Evolutionary conservation across 371 early-diverging fungal genomes (phyloP).

Genomic region (Mortierella sp.): DNA sequence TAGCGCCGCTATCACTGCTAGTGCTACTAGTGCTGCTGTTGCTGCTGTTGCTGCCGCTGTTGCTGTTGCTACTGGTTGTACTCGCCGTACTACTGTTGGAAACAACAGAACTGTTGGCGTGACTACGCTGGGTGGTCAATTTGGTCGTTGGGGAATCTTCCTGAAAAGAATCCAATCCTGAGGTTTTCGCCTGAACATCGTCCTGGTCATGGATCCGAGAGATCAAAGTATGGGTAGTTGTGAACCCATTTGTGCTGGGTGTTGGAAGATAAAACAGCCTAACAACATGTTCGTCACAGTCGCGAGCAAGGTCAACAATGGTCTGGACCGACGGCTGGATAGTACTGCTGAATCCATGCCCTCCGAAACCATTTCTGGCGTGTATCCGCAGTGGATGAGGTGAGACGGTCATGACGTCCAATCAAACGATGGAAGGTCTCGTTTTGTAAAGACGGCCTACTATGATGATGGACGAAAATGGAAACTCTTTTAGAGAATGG

Average conservation of each 20-base stretch:
- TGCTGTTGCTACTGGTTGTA: slow-evolving; percentile 2
- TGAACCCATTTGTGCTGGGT: slow-evolving; percentile 42
- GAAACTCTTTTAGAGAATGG: background rate
- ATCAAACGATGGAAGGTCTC: background rate
- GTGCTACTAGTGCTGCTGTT: background rate
- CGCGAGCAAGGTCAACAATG: slow-evolving; percentile 35
- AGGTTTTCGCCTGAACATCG: too few relatives aligned
- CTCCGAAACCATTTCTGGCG: background rate
- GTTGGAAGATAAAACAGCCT: slow-evolving; percentile 47
- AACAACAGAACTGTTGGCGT: too few relatives aligned
- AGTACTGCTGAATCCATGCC: too few relatives aligned
- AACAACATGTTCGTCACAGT: slow-evolving; percentile 37
- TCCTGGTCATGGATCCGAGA: background rate
- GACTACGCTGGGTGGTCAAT: too few relatives aligned
- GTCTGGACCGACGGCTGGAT: slow-evolving; percentile 42
- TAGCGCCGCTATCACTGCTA: too few relatives aligned
- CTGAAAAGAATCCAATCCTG: too few relatives aligned
- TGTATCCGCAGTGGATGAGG: background rate
- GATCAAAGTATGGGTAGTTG: slow-evolving; percentile 43
- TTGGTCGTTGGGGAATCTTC: too few relatives aligned
- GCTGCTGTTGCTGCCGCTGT: background rate
- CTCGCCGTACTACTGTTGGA: too few relatives aligned
- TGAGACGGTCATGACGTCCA: background rate
- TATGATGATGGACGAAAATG: background rate
- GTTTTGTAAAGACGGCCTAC: background rate